These are phyloP conservation scores for Suhomyces guaymorum DNA, from an alignment of 1,139 yeast species.

Conservation along the genomic window DNA sequence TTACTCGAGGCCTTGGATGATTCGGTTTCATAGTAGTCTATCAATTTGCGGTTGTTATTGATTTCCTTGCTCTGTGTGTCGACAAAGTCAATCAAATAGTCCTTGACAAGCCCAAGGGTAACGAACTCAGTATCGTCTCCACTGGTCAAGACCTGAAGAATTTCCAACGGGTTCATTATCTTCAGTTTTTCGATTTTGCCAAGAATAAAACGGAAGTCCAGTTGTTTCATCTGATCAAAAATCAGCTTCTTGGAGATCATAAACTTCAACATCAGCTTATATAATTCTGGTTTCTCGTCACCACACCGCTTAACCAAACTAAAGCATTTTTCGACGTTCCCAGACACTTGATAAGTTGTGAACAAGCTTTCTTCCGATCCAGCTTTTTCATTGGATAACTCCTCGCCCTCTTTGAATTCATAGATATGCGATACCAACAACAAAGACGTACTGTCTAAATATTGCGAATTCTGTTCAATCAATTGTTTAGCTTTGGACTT, in stretches of 20 bases:
- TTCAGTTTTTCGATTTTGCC: slow-evolving; percentile 53
- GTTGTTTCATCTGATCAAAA: slow-evolving; percentile 54
- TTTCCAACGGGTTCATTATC: slow-evolving; percentile 72
- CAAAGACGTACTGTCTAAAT: slow-evolving; percentile 60
- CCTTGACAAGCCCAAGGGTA: slow-evolving; percentile 72
- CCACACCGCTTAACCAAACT: slow-evolving; percentile 62
- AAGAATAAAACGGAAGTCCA: slow-evolving; percentile 52
- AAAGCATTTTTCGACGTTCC: slow-evolving; percentile 58
- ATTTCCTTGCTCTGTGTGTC: slow-evolving; percentile 66
- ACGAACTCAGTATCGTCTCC: slow-evolving; percentile 54
- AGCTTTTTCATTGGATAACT: slow-evolving; percentile 33
- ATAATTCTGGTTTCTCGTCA: slow-evolving; percentile 61
- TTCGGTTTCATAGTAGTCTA: slow-evolving; percentile 69
- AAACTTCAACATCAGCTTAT: slow-evolving; percentile 63
- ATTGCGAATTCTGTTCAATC: slow-evolving; percentile 40
- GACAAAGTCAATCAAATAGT: slow-evolving; percentile 64
- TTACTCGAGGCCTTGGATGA: slow-evolving; percentile 55
- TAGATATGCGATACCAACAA: slow-evolving; percentile 68
- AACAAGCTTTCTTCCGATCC: slow-evolving; percentile 68
- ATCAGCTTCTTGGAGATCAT: slow-evolving; percentile 60
- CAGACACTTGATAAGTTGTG: slow-evolving; percentile 59
- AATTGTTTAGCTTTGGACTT: slow-evolving; percentile 60
- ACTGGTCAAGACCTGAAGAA: slow-evolving; percentile 63
- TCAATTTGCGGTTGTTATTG: slow-evolving; percentile 63
- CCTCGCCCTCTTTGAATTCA: slow-evolving; percentile 53